A percentile compares a stretch with the other conserved stretches of the same genome.
phyloP scores from a whole-genome alignment of 768 basidiomycete species.

The Agaricus sinodeliciosus region DNA sequence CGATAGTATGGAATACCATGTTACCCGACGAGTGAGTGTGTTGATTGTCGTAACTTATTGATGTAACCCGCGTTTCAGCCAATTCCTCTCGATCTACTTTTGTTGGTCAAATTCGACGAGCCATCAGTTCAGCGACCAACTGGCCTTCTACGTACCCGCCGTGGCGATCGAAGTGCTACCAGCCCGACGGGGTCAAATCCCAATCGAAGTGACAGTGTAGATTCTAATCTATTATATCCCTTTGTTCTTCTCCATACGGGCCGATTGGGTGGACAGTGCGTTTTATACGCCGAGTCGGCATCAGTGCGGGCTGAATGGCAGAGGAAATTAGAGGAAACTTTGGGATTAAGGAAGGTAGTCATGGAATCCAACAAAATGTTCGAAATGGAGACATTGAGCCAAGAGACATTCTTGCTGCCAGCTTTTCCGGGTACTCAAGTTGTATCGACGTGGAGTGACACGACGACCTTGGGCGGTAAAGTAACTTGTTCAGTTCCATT shows the following conservation, averaged over 20 bases:
- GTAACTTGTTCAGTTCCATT: slow-evolving; percentile 97
- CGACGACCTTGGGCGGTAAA: slow-evolving; percentile 68
- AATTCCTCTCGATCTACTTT: slow-evolving; percentile 86
- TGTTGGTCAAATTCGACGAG: slow-evolving; percentile 79
- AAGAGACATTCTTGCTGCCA: slow-evolving; percentile 82
- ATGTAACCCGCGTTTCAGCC: slow-evolving; percentile 44
- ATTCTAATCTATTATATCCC: slow-evolving; percentile 78
- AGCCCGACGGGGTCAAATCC: slow-evolving; percentile 16
- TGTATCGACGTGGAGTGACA: slow-evolving; percentile 65
- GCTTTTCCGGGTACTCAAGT: slow-evolving; percentile 42
- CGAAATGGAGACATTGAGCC: slow-evolving; percentile 84
- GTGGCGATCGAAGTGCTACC: slow-evolving; percentile 26
- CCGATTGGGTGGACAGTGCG: slow-evolving; percentile 78
- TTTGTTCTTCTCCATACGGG: slow-evolving; percentile 88
- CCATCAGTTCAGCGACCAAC: slow-evolving; percentile 67
- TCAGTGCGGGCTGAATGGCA: slow-evolving; percentile 84
- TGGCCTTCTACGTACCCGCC: slow-evolving; percentile 64
- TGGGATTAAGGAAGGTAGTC: slow-evolving; percentile 76
- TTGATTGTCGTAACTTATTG: slow-evolving; percentile 2
- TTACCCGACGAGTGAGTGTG: slow-evolving; percentile 66
- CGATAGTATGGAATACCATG: slow-evolving; percentile 66
- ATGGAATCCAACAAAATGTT: slow-evolving; percentile 95
- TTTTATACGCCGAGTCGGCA: slow-evolving; percentile 79
- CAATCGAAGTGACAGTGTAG: slow-evolving; percentile 33
- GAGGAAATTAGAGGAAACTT: slow-evolving; percentile 81